Conservation (phyloP, 345 rosid species). For the Limnanthes douglasii region DNA sequence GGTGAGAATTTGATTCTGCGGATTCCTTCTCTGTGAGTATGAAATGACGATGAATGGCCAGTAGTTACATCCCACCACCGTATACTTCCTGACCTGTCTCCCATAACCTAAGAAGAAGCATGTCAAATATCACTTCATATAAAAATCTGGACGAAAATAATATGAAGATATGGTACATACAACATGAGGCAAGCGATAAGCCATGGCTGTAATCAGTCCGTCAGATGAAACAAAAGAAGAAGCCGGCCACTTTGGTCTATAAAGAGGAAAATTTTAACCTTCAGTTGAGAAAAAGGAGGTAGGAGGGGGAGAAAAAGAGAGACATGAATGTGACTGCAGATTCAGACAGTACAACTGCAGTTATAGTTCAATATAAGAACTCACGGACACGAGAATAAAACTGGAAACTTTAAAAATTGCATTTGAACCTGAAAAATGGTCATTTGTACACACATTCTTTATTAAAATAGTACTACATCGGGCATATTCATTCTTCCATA, state of each 20-base stretch:
- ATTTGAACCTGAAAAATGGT: no score
- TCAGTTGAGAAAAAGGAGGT: constrained; percentile 8
- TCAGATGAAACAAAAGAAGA: constrained; percentile 88
- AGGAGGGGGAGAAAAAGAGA: constrained; percentile 6
- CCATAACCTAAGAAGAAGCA: constrained; percentile 37
- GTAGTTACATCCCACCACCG: constrained; percentile 99
- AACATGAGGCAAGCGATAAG: constrained; percentile 92
- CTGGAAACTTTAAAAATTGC: no score
- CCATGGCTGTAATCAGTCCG: constrained; percentile 94
- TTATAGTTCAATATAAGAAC: no score
- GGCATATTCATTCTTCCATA: no score
- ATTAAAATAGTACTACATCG: no score
- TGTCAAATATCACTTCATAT: constrained; percentile 6
- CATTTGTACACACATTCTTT: no score
- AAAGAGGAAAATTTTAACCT: constrained; percentile 18
- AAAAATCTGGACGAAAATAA: constrained; percentile 9
- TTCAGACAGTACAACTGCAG: constrained; percentile 7
- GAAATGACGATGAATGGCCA: constrained; percentile 93
- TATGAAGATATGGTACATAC: constrained; percentile 31
- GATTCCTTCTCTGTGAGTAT: constrained; percentile 83
- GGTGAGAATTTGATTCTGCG: constrained; percentile 94
- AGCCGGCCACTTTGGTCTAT: constrained; percentile 98
- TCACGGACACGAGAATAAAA: no score
- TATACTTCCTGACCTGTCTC: constrained; percentile 75
- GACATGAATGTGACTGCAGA: constrained; percentile 8